A percentile compares a stretch with the other conserved stretches of the same genome.
Evolutionary conservation across 495 filamentous ascomycete species (phyloP).

Genomic region (Penicillium subrubescens): DNA sequence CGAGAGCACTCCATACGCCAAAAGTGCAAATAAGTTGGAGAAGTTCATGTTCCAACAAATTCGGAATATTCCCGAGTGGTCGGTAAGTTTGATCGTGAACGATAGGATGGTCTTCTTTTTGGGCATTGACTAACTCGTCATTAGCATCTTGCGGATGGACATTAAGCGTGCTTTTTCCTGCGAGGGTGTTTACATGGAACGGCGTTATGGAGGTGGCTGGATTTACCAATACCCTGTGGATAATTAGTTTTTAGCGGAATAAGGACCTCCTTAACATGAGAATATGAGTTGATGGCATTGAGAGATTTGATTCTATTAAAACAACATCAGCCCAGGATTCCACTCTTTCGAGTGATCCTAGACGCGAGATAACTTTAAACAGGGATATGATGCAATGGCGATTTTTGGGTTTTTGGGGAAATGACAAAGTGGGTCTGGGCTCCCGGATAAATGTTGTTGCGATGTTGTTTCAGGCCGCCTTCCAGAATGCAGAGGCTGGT

Average conservation of each 20-base stretch:
- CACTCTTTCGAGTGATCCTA: neutral
- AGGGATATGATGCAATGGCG: slow-evolving; percentile 27
- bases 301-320: neutral
- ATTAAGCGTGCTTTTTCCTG: slow-evolving; percentile 29
- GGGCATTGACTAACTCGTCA: slow-evolving; percentile 12
- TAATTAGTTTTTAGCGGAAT: slow-evolving; percentile 18
- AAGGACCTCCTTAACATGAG: neutral
- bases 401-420: slow-evolving; percentile 2
- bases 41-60: slow-evolving; percentile 97
- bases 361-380: neutral
- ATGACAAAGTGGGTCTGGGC: slow-evolving; percentile 20
- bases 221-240: slow-evolving; percentile 32
- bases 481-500: slow-evolving; percentile 16
- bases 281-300: slow-evolving; percentile 11
- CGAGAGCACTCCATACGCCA: slow-evolving; percentile 92
- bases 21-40: slow-evolving; percentile 92
- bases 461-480: slow-evolving; percentile 23
- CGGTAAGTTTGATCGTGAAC: slow-evolving; percentile 52
- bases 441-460: slow-evolving; percentile 19
- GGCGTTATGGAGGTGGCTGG: slow-evolving; percentile 24
- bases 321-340: neutral
- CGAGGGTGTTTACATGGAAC: slow-evolving; percentile 21
- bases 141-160: slow-evolving; percentile 52
- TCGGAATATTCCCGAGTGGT: slow-evolving; percentile 94
- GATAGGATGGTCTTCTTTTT: neutral